Conservation (phyloP, 2,329 filamentous ascomycete species). For the Colletotrichum simmondsii region DNA sequence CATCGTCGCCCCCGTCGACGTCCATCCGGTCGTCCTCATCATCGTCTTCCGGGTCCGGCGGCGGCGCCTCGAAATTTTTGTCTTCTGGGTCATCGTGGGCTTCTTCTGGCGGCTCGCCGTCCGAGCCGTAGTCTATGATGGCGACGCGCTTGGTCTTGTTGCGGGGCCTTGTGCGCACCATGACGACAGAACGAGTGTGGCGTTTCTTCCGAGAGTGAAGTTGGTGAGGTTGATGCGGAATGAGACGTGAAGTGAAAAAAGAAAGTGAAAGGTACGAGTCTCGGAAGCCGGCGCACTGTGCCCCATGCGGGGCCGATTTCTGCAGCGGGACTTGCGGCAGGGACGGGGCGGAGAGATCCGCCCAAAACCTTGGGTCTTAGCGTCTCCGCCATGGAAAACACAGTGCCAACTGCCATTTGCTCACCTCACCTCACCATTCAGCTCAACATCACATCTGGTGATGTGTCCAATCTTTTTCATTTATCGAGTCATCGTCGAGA, state of each 20-base stretch:
- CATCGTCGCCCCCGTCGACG: constrained; percentile 44
- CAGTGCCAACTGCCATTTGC: background rate
- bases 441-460: background rate
- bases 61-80: constrained; percentile 35
- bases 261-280: background rate
- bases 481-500: background rate
- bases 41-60: constrained; percentile 39
- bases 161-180: constrained; percentile 26
- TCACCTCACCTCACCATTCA: background rate
- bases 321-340: background rate
- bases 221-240: background rate
- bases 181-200: background rate
- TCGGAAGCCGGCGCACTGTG: background rate
- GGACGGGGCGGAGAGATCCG: background rate
- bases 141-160: constrained; percentile 24
- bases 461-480: background rate
- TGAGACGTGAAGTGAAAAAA: background rate
- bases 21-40: constrained; percentile 41
- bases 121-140: constrained; percentile 27
- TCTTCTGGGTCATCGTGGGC: constrained; percentile 37
- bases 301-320: background rate
- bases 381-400: background rate
- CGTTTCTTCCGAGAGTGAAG: background rate
- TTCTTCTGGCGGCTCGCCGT: constrained; percentile 25
- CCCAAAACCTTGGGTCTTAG: background rate